A percentile compares a stretch with the other conserved stretches of the same genome.
Evolutionary conservation across 2,329 filamentous ascomycete species (phyloP).

Genomic region (Phaeophleospora eucalypticola): DNA sequence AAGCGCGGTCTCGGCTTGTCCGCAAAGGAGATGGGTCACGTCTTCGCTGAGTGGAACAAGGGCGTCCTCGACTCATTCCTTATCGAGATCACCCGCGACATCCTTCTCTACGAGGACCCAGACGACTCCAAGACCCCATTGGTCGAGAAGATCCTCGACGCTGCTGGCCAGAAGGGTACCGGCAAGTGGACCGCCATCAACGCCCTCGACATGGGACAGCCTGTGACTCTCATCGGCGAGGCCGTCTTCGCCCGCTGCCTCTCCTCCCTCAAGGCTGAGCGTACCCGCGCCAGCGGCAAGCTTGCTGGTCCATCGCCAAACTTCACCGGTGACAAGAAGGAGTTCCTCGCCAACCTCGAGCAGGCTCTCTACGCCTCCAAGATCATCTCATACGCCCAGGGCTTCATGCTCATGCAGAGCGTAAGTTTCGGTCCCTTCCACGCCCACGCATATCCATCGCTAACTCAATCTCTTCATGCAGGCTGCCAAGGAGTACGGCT

Average conservation of each 20-base stretch:
- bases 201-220: constrained; percentile 96
- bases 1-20: constrained; percentile 90
- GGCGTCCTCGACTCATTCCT: constrained; percentile 98
- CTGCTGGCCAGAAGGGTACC: constrained; percentile 98
- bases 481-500: constrained; percentile 92
- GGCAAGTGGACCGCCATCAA: constrained; percentile 99
- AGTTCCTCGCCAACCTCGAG: constrained; percentile 95
- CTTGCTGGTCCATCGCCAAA: constrained; percentile 72
- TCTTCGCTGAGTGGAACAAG: constrained; percentile 95
- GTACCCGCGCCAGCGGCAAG: constrained; percentile 71
- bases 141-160: constrained; percentile 98
- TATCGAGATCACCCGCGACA: constrained; percentile 97
- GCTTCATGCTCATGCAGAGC: constrained; percentile 99
- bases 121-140: constrained; percentile 87
- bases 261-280: constrained; percentile 91
- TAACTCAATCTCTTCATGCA: constrained; percentile 37
- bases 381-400: constrained; percentile 99
- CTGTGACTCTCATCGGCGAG: constrained; percentile 96
- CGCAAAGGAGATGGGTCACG: constrained; percentile 93
- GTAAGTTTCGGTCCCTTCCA: constrained; percentile 48
- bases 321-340: constrained; percentile 85
- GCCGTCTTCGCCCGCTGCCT: constrained; percentile 93
- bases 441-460: neutral
- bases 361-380: constrained; percentile 98
- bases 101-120: constrained; percentile 98